These are phyloP conservation scores for Daedaleopsis sinensis DNA, from an alignment of 768 basidiomycete genomes.

Conservation along the genomic window DNA sequence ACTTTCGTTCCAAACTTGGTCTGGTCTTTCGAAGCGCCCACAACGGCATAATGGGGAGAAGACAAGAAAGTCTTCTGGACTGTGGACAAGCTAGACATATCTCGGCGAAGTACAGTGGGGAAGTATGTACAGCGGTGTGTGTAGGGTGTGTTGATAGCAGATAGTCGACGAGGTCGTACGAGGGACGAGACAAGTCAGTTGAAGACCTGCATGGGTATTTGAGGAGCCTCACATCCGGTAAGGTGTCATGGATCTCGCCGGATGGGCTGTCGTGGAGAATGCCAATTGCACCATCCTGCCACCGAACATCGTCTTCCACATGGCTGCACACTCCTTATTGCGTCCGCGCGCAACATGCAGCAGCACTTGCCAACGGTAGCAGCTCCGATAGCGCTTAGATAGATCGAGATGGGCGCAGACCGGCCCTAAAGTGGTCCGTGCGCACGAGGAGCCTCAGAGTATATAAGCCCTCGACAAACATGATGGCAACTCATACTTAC, in stretches of 20 bases:
- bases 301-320: conserved; percentile 1
- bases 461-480: conserved; percentile 22
- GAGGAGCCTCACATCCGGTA: conserved; percentile 19
- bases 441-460: conserved; percentile 16
- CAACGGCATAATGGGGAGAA: conserved; percentile 70
- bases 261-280: conserved; percentile 11
- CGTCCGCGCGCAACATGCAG: too few relatives aligned
- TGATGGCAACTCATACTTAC: conserved; percentile 34
- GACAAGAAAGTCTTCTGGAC: conserved; percentile 59
- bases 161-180: conserved; percentile 1
- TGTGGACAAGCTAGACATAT: conserved; percentile 38
- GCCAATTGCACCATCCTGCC: conserved; percentile 14
- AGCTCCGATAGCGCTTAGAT: too few relatives aligned
- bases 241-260: conserved; percentile 10
- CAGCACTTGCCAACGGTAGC: too few relatives aligned
- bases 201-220: conserved; percentile 10
- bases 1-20: conserved; percentile 81
- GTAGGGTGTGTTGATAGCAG: not conserved
- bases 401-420: not conserved
- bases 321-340: not conserved
- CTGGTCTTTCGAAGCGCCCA: conserved; percentile 81
- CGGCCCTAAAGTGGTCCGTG: conserved; percentile 36
- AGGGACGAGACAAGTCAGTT: not conserved
- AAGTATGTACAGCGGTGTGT: not conserved
- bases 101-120: not conserved